Base-by-base conservation (phyloP, 129 eudicot genomes). In the Pulicaria dysenterica region DNA sequence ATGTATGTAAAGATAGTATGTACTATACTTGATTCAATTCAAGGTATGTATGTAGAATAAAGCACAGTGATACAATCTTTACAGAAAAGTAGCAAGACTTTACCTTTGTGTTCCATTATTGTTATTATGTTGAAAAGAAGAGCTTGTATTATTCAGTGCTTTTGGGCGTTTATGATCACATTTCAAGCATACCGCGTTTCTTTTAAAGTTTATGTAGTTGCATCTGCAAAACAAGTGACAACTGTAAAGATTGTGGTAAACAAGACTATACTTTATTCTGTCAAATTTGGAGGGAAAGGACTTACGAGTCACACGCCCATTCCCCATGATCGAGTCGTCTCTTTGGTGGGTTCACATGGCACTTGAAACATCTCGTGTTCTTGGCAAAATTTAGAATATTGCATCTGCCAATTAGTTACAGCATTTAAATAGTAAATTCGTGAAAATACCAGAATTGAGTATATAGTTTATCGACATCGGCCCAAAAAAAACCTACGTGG, bases 271-370 rank as follows among this genome's bases (percentile, higher is more conserved):
- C 31, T 24, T 24, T 5, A 62, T 15, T 41, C 16, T 56, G 17
- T 6, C 8, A 12, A 41, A 38, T 56, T 60, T 9, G 44, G 37
- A 8, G 17, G 16, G 19, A 14, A 77, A n/a, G 58, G 75, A 80
- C 96, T 91, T 54, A 91, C 96, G 96, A 91, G 73, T 88, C 91
- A 15, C 97, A 91, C 70, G 84, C 87, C 97, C 97, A 91, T 79
- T 91, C 97, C 10, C 97, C 94, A 5, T 80, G 87, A 66, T 83
- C 82, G 8, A 89, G 84, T 60, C 86, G 83, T 70, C 96, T 80
- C 81, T 77, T 73, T 24, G 97, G 80, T 46, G 93, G 96, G 67
- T 84, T 86, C 61, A 81, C 83, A 70, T 86, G 70, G 70, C 97
- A 91, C 51, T 45, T 77, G 70, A 84, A 75, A 70, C 97, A 91